Evolutionary conservation across 2,329 filamentous ascomycete species (phyloP), one percentile per base, ranked within the genome.

Genomic region (Monosporascus sp.): DNA sequence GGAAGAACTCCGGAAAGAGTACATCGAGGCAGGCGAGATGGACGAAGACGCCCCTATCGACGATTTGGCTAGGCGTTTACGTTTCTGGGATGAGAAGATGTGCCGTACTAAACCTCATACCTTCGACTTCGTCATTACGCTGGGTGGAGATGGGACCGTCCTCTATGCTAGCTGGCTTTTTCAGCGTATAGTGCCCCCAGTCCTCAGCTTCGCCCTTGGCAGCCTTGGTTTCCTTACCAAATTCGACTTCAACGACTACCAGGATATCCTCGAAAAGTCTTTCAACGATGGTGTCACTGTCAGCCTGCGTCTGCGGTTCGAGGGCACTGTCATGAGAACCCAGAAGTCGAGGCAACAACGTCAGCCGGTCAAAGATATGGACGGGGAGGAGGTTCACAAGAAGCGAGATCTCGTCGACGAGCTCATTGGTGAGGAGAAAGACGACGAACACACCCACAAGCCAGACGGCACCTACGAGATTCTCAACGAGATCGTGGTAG

Each of bases 111-210:
- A 86, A 54, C 93, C 93, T 4, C 90, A 96, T 62, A 87, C 84
- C 0, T 97, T 97, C 67, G 94, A 99, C 71, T 95, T 99, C 65
- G 86, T 95, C 50, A 83, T 99, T 47, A 95, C 93, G 0, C 80
- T 96, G 3, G 92, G 91, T 48, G 94, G 94, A 14, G 94, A 99
- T 67, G 94, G 94, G n/a, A 99, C 94, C 0, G 93, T 99, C 7
- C 77, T 99, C 11, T 97, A 96, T 67, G 89, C 93, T 4, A 96
- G 90, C 66, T 97, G 93, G 92, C 78, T 99, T 1, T 99, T 99
- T 69, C 94, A 99, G 73, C 85, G 89, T 43, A 88, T 97, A 47
- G 93, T 97, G 0, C 94, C 94, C 6, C 94, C 94, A 0, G 90
- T 97, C 1, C 76, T 99, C 57, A 93, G 90, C 56, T 97, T 99